A percentile compares a stretch with the other conserved stretches of the same genome.
phyloP scores from a whole-genome alignment of 257 asterid genomes.

The Plantago ovata region DNA sequence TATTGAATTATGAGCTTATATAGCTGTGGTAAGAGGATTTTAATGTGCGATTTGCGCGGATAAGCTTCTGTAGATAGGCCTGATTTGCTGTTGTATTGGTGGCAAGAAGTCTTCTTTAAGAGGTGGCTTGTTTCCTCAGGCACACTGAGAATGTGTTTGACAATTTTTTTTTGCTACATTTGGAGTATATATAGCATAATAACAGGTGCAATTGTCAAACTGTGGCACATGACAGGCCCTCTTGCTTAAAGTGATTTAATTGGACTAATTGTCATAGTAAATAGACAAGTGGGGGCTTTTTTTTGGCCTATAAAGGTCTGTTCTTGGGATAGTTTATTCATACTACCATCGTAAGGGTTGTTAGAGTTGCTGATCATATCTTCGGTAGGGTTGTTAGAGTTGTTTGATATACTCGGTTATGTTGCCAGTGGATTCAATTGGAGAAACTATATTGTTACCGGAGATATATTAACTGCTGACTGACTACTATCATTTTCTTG shows the following conservation, averaged over 20 bases:
- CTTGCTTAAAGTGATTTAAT: constrained; percentile 21
- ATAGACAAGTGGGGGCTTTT: not conserved
- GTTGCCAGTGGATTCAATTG: not conserved
- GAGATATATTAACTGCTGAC: not conserved
- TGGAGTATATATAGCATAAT: constrained; percentile 4
- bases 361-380: constrained; percentile 10
- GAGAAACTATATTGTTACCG: not conserved
- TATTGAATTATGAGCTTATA: too few species aligned
- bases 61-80: too few species aligned
- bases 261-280: constrained; percentile 10
- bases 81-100: constrained; percentile 1
- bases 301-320: constrained; percentile 17
- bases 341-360: not conserved
- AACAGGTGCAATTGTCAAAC: constrained; percentile 29
- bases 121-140: constrained; percentile 16
- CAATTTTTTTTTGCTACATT: not conserved
- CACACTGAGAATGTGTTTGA: not conserved
- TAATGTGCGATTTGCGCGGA: too few species aligned
- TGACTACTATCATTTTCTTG: not conserved
- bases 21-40: too few species aligned
- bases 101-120: constrained; percentile 11
- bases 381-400: not conserved
- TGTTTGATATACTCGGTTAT: constrained; percentile 1
- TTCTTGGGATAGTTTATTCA: not conserved
- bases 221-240: constrained; percentile 28